Evolutionary conservation across 345 rosid genomes (phyloP), one percentile per base, ranked within the genome.

Genomic region (Corchorus capsularis): DNA sequence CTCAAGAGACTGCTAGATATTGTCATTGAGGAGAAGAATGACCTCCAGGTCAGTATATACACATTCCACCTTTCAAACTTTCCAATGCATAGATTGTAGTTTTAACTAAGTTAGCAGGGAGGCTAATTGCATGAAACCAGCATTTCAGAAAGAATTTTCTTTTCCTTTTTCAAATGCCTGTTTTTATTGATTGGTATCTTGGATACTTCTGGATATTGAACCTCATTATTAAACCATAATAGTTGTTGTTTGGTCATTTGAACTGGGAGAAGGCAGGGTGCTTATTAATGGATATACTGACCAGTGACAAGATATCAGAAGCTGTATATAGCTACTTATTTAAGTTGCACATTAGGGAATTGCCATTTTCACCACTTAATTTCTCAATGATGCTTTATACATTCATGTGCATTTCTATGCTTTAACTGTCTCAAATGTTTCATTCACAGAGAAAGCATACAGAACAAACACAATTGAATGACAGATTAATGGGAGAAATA

Each of bases 1-100:
- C 91, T 93, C 69, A 92, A 80, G 85, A 85, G 72, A 80, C 90
- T 87, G 75, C 71, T 89, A 75, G 89, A 92, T 72, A 68, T 86
- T 47, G 82, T 91, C 46, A 81, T 69, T 20, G 78, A 66, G 72
- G 94, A 96, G 81, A 93, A 90, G 80, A 82, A 85, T 72, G 85
- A 84, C 68, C 81, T 89, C 37, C 81, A 96, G 96, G 99, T 93
- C 59, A 78, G 93, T 82, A 63, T 59, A 35, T 72, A 19, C 68
- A 9, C 45, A 32, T 69, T 49, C 72, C 59, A 69, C 15, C 32
- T 49, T 6, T 12, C 6, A 27, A 27, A 49, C 20, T 68, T 49
- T 69, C 20, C 8, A 50, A 32, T 50, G 60, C 46, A 50, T 32
- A 14, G 37, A 32, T 49, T 6, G 59, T 22, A 8, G 59, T 49